phyloP scores from a whole-genome alignment of 345 rosid species.

The Mallotus nudiflorus region DNA sequence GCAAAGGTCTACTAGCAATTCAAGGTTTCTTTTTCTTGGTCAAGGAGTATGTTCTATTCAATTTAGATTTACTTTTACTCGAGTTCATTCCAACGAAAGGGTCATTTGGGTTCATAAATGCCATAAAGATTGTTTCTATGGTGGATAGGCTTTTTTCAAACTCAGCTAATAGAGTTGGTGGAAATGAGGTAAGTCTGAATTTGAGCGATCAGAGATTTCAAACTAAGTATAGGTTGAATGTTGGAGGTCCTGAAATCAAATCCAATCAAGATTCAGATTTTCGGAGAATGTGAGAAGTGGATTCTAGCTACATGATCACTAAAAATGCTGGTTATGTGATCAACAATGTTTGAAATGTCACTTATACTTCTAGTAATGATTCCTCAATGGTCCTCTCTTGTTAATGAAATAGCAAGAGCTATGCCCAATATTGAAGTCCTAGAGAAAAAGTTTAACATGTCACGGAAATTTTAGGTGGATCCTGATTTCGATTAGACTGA shows the following conservation, averaged over 20 bases:
- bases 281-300: constrained; percentile 80
- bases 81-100: constrained; percentile 58
- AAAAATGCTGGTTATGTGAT: constrained; percentile 63
- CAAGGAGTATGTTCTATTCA: constrained; percentile 52
- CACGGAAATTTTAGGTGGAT: constrained; percentile 87
- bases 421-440: constrained; percentile 76
- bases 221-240: constrained; percentile 82
- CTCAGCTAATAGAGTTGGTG: constrained; percentile 60
- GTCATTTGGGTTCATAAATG: constrained; percentile 83
- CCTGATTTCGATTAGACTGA: constrained; percentile 84
- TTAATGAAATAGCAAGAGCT: constrained; percentile 75
- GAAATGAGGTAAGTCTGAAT: constrained; percentile 51
- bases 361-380: constrained; percentile 54
- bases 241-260: constrained; percentile 72
- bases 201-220: constrained; percentile 55
- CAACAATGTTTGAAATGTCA: constrained; percentile 54
- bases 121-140: constrained; percentile 64
- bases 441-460: constrained; percentile 86
- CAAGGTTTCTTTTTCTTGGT: constrained; percentile 36
- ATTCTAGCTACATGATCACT: constrained; percentile 82
- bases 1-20: constrained; percentile 39
- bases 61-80: constrained; percentile 34
- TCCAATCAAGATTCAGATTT: constrained; percentile 55
- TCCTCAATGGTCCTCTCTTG: constrained; percentile 64
- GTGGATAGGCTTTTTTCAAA: constrained; percentile 46